Evolutionary conservation across 306 rosid species (phyloP), one percentile per base, ranked within the genome.

Genomic region (Trifolium dubium): DNA sequence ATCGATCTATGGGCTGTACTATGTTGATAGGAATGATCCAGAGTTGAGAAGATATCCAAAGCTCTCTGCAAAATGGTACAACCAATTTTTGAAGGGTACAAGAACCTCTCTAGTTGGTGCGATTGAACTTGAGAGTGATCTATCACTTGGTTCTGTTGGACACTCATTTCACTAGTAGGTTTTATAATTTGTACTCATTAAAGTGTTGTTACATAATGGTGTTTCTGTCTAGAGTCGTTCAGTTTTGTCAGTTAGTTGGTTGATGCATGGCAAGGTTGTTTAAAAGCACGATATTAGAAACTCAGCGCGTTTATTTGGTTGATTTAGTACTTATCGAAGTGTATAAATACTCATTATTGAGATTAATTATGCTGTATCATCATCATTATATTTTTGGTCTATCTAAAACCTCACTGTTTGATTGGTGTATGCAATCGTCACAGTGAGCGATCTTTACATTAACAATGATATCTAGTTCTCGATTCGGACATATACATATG

Each of bases 1-100:
- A 28, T 67, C 72, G 0, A 8, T 11, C 39, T 67, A 3, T 44
- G 72, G 72, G 4, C 15, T 67, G 5, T 67, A 67, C 56, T 44
- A 10, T 44, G 72, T 67, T 14, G 72, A 67, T 44, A 30, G 56
- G 23, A 44, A 67, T 43, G 72, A 67, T 44, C 72, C 14, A 67
- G 72, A 67, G 56, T 44, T 66, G 40, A 66, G 8, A 29, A 43
- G 89, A 69, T 73, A 77, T 32, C 89, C 87, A 23, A 86, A 83
- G 69, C 82, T 86, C 47, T 86, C 87, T 2, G 85, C 87, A 54
- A 30, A 77, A 13, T 83, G 87, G 87, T 86, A 83, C 61, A 62
- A 29, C 8, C 39, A 10, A 23, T 86, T 83, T 69, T 28, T 83
- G 54, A 77, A 12, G 46, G 77, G 81, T 8, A 11, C 68, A 70